These are phyloP conservation scores for Neolentinus lepideus DNA, from an alignment of 1,284 basidiomycete genomes.

Conservation along the genomic window DNA sequence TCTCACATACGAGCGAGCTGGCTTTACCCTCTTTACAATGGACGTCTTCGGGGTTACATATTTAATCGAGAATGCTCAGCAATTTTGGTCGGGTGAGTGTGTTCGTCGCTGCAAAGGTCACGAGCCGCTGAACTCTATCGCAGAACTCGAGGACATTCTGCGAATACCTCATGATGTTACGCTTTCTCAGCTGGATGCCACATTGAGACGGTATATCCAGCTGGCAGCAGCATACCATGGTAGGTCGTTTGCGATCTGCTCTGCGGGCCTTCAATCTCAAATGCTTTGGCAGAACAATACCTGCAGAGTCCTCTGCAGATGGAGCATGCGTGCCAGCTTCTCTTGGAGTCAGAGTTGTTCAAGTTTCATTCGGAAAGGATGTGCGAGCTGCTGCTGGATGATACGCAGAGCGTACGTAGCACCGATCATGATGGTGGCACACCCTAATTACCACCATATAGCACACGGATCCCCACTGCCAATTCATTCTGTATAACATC, in stretches of 20 bases:
- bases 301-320: constrained; percentile 76
- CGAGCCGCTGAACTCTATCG: constrained; percentile 1
- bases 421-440: constrained; percentile 3
- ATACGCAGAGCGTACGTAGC: constrained; percentile 56
- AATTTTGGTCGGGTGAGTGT: constrained; percentile 79
- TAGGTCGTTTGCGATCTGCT: too few relatives aligned
- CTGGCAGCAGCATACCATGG: constrained; percentile 84
- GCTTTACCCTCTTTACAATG: constrained; percentile 13
- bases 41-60: constrained; percentile 65
- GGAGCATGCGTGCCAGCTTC: constrained; percentile 67
- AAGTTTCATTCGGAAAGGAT: constrained; percentile 84
- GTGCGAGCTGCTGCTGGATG: constrained; percentile 69
- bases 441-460: constrained; percentile 21
- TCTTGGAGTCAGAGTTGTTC: constrained; percentile 82
- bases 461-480: constrained; percentile 84
- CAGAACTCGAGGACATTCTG: constrained; percentile 84
- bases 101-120: neutral
- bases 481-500: constrained; percentile 77
- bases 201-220: constrained; percentile 68
- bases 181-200: constrained; percentile 70
- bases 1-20: neutral
- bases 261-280: constrained; percentile 3
- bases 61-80: constrained; percentile 70
- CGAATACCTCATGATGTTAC: constrained; percentile 59
- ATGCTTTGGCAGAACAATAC: constrained; percentile 58